Conservation (phyloP, 2,329 filamentous ascomycete genomes). For the Beauveria sp. region DNA sequence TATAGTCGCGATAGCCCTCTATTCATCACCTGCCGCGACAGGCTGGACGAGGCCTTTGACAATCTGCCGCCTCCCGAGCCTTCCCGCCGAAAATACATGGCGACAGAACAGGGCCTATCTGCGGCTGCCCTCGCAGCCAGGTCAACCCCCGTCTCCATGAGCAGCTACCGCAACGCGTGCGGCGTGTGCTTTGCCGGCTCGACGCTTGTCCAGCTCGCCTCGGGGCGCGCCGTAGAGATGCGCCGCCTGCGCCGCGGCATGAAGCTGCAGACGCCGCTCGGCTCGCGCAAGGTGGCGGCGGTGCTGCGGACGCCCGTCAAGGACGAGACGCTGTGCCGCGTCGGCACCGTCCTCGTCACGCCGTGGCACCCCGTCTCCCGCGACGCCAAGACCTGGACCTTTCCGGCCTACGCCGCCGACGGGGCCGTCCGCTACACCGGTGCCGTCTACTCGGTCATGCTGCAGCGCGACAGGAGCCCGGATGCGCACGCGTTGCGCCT, state of each 20-base stretch:
- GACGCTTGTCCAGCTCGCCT: slow-evolving; percentile 37
- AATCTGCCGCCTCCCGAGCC: slow-evolving; percentile 36
- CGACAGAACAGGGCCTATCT: background rate
- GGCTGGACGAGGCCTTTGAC: slow-evolving; percentile 43
- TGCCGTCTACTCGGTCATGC: slow-evolving; percentile 47
- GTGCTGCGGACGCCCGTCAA: slow-evolving; percentile 43
- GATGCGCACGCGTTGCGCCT: slow-evolving; percentile 44
- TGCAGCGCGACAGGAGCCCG: slow-evolving; percentile 36
- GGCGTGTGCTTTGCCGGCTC: slow-evolving; percentile 47
- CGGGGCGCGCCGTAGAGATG: slow-evolving; percentile 32
- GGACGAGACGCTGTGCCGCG: slow-evolving; percentile 33
- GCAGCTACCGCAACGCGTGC: slow-evolving; percentile 30
- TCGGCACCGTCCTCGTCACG: slow-evolving; percentile 44
- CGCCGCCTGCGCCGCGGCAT: slow-evolving; percentile 36
- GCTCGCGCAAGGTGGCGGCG: slow-evolving; percentile 38
- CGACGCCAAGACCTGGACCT: slow-evolving; percentile 34
- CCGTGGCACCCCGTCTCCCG: slow-evolving; percentile 50
- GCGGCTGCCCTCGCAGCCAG: background rate
- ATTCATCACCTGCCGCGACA: slow-evolving; percentile 42
- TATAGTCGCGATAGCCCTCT: slow-evolving; percentile 44
- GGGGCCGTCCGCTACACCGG: slow-evolving; percentile 37
- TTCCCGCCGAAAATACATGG: slow-evolving; percentile 14
- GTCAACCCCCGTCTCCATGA: slow-evolving; percentile 28
- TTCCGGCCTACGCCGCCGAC: slow-evolving; percentile 33
- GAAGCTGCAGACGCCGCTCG: slow-evolving; percentile 41